Base-by-base conservation (phyloP, 1,284 basidiomycete genomes). In the Ganoderma meredithae region DNA sequence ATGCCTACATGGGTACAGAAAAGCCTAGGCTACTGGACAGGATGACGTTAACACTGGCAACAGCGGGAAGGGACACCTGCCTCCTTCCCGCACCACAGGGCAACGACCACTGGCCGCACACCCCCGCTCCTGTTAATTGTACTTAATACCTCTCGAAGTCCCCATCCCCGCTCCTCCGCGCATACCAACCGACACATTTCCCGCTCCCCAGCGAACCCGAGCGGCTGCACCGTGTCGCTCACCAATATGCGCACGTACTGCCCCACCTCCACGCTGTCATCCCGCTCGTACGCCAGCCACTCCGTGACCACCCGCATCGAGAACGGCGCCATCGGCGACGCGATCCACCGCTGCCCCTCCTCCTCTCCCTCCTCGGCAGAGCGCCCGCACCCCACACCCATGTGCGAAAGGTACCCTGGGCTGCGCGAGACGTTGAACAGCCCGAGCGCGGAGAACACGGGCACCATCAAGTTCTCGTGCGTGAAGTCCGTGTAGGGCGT, bases 401-500 rank as follows among this genome's bases (percentile, higher is more conserved):
- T 27, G 33, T 41, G 15, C n/a, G 12, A 0, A 10, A 31, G 25
- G 36, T 27, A 17, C 1, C 33, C 13, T 0, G 71, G 68, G 12
- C 59, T n/a, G 44, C 36, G 25, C 12, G 67, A 69, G 39, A 83
- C 80, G 52, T 78, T 80, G 77, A 92, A 90, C 22, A 95, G 81
- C 17, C 93, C 92, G 59, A 95, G 76, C 0, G 93, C 91, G 27
- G 88, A 79, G 68, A 88, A 90, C 63, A 95, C 90, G 56, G 92
- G 88, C 39, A 94, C 82, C 87, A 95, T 93, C 73, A 90, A 83
- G 77, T 94, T 91, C 76, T 95, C 94, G 77, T 95, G 93, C 22
- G 92, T 90, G 78, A 95, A 95, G 78, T 95, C 94, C 25, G 85
- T 88, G 72, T 91, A 93, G 60, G 93, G 75, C 1, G 81, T 81